phyloP scores from a whole-genome alignment of 2,329 filamentous ascomycete genomes.

The Colletotrichum melonis region DNA sequence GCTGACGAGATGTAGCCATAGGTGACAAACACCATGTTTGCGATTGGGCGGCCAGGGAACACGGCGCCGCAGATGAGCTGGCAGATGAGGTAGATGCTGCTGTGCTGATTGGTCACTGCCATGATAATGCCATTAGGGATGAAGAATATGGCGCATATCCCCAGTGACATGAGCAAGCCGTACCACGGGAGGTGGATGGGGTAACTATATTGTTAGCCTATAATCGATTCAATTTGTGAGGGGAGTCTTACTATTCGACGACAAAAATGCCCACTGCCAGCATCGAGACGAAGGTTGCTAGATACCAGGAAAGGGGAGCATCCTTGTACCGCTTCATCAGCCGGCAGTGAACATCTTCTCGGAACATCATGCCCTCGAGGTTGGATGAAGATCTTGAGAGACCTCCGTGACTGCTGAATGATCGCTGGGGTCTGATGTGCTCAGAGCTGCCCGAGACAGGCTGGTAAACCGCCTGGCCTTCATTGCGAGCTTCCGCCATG shows the following conservation, averaged over 20 bases:
- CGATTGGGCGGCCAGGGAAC: conserved; percentile 87
- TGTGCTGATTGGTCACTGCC: conserved; percentile 92
- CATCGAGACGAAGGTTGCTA: conserved; percentile 81
- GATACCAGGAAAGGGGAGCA: conserved; percentile 84
- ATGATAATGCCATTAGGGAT: conserved; percentile 93
- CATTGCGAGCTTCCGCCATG: conserved; percentile 69
- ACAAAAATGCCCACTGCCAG: conserved; percentile 83
- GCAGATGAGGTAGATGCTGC: conserved; percentile 86
- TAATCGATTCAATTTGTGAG: background rate
- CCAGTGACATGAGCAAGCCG: conserved; percentile 81
- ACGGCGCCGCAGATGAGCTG: conserved; percentile 85
- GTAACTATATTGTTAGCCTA: conserved; percentile 62
- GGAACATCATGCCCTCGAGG: conserved; percentile 69
- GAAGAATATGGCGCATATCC: conserved; percentile 83
- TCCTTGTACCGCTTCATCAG: conserved; percentile 87
- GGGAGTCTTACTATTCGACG: conserved; percentile 75
- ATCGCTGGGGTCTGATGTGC: conserved; percentile 24
- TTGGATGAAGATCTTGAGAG: conserved; percentile 52
- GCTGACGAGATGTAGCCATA: conserved; percentile 92
- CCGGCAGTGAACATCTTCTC: conserved; percentile 86
- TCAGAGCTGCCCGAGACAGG: conserved; percentile 52
- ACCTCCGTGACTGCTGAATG: conserved; percentile 36
- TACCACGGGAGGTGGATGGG: conserved; percentile 89
- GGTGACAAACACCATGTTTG: conserved; percentile 94
- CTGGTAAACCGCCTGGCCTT: conserved; percentile 63